Conservation (phyloP, 805 yeast species). For the Candida hungchunana region DNA sequence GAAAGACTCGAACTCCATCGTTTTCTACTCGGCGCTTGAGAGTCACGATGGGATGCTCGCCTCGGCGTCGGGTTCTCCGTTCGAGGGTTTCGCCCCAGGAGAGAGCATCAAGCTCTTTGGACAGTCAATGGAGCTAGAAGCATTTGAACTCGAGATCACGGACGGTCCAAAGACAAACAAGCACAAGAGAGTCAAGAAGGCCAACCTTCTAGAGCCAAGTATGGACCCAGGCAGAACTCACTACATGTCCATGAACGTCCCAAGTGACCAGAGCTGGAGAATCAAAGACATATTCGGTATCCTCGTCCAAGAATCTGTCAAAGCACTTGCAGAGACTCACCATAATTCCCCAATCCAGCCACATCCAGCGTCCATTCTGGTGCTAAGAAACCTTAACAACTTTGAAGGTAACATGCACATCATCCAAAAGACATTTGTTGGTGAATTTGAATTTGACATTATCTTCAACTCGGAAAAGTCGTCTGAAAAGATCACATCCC, state of each 20-base stretch:
- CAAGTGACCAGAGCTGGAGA: slow-evolving; percentile 69
- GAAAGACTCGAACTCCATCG: slow-evolving; percentile 53
- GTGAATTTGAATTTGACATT: slow-evolving; percentile 71
- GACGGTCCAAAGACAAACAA: slow-evolving; percentile 47
- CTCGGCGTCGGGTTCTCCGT: slow-evolving; percentile 32
- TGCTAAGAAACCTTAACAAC: slow-evolving; percentile 52
- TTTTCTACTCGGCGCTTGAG: slow-evolving; percentile 78
- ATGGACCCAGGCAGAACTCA: slow-evolving; percentile 59
- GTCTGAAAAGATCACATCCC: slow-evolving; percentile 34
- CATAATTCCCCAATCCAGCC: slow-evolving; percentile 27
- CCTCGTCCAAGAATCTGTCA: slow-evolving; percentile 65
- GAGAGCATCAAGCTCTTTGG: slow-evolving; percentile 46
- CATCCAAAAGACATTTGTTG: slow-evolving; percentile 71
- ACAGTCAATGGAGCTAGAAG: slow-evolving; percentile 57
- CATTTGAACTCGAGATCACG: slow-evolving; percentile 55
- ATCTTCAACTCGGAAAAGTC: slow-evolving; percentile 48
- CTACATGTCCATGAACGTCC: slow-evolving; percentile 65
- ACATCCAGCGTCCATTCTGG: slow-evolving; percentile 39
- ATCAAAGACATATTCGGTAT: slow-evolving; percentile 74
- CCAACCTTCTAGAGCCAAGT: slow-evolving; percentile 34
- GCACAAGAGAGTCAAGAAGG: slow-evolving; percentile 33
- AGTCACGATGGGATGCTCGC: slow-evolving; percentile 45
- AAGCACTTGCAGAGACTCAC: slow-evolving; percentile 32
- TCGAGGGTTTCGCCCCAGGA: slow-evolving; percentile 27
- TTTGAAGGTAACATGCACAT: slow-evolving; percentile 76